Conservation (phyloP, 805 yeast genomes). For the Kodamaea kaohsiungensis region DNA sequence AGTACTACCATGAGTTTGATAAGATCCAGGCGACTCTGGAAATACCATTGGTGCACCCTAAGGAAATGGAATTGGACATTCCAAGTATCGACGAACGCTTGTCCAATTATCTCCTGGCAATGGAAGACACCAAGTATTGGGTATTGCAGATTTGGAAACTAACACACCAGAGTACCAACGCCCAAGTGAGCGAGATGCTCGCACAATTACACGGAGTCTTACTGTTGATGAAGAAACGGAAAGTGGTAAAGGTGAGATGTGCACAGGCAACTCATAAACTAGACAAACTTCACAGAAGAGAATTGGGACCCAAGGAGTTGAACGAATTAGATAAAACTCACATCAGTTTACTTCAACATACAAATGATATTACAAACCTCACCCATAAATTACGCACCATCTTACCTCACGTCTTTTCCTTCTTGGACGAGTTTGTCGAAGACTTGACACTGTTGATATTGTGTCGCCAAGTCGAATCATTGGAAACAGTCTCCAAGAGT, state of each 20-base stretch:
- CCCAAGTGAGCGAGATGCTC: conserved; percentile 41
- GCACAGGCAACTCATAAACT: conserved; percentile 24
- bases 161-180: conserved; percentile 29
- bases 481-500: conserved; percentile 25
- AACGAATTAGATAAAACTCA: conserved; percentile 7
- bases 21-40: conserved; percentile 27
- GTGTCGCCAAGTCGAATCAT: conserved; percentile 38
- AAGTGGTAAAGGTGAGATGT: conserved; percentile 13
- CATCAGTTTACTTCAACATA: conserved; percentile 1
- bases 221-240: conserved; percentile 45
- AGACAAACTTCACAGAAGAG: conserved; percentile 37
- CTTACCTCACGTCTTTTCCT: conserved; percentile 47
- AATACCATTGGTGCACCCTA: conserved; percentile 37
- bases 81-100: conserved; percentile 29
- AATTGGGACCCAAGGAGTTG: conserved; percentile 7
- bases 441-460: conserved; percentile 39
- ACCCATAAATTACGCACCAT: conserved; percentile 34
- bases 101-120: conserved; percentile 22
- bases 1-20: conserved; percentile 33
- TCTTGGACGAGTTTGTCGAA: conserved; percentile 51
- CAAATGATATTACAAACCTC: conserved; percentile 6
- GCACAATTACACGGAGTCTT: conserved; percentile 34
- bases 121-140: conserved; percentile 17
- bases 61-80: conserved; percentile 28
- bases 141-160: conserved; percentile 23